Base-by-base conservation (phyloP, 352 stramenopile species). In the Pythium monospermum region DNA sequence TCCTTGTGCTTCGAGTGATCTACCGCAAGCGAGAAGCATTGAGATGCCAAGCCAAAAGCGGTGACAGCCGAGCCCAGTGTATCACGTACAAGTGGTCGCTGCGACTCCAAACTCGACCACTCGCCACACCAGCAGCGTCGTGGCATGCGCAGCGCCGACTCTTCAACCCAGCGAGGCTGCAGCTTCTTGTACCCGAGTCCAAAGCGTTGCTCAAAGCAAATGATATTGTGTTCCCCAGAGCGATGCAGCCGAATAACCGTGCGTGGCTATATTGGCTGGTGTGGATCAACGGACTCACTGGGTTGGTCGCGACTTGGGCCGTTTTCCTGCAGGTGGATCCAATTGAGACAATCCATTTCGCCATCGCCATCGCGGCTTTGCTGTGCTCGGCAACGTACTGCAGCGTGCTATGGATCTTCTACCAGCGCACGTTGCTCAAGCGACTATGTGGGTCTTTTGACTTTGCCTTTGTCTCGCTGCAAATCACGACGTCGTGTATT, bases 391-490 rank as follows among this genome's bases (percentile, higher is more conserved):
- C 28, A 6, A n/a, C 38, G 26, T 64, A 54, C 28, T 40, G 18
- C 21, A 8, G 31, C 12, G 25, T 28, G 19, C 23, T 57, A 12
- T 7, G 47, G 13, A 35, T 32, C 19, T 35, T 41, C 13, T 62
- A 53, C 40, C 46, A 57, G 18, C 40, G 25, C 26, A 26, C 16
- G 15, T 35, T 63, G 30, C 31, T 63, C 16, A 3, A 5, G 21
- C 42, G 49, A 11, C 33, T 57, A 10, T 22, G 46, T 3, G n/a
- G 26, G 13, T 68, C 59, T 16, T 75, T 75, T 39, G 52, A 75
- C 53, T 69, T 71, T 26, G 36, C 56, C 1, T 75, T 69, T 38
- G 26, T 71, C n/a, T 67, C 66, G 15, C 19, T 58, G 6, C 66
- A 75, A 31, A 8, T 69, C n/a, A 49, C 41, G 10, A 15, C 43